Evolutionary conservation across 2,329 filamentous ascomycete species (phyloP).

Genomic region (Colletotrichum sp.): DNA sequence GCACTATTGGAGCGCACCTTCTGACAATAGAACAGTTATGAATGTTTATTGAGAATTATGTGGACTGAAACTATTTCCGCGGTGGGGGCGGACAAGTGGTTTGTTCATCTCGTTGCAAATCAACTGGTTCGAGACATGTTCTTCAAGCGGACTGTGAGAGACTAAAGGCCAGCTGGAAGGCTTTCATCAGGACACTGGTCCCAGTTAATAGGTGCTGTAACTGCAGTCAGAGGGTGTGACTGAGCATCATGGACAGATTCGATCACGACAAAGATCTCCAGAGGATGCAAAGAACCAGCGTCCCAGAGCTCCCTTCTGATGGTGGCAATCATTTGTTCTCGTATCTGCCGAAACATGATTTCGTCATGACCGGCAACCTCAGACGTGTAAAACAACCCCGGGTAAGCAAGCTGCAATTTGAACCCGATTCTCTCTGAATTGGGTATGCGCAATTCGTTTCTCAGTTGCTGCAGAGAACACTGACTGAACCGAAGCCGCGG

Average conservation of each 20-base stretch:
- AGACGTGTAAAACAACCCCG: background rate
- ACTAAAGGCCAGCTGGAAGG: background rate
- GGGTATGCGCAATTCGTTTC: background rate
- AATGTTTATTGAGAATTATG: background rate
- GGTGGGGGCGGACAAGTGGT: background rate
- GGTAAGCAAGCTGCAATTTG: background rate
- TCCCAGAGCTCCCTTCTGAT: background rate
- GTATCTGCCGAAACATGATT: background rate
- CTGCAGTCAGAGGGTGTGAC: background rate
- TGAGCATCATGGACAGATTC: background rate
- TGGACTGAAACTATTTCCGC: accelerated
- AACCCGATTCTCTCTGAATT: background rate
- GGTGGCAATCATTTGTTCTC: background rate
- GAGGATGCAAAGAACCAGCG: background rate
- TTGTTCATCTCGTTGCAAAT: background rate
- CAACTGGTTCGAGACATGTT: background rate
- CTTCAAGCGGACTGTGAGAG: background rate
- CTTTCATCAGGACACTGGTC: background rate
- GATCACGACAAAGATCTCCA: background rate
- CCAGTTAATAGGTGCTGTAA: background rate
- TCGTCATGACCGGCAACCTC: background rate
- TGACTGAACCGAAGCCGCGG: background rate
- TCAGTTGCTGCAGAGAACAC: background rate
- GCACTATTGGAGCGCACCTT: accelerated
- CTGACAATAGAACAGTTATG: background rate